phyloP scores from a whole-genome alignment of 257 asterid species.

The Jasminum sambac region DNA sequence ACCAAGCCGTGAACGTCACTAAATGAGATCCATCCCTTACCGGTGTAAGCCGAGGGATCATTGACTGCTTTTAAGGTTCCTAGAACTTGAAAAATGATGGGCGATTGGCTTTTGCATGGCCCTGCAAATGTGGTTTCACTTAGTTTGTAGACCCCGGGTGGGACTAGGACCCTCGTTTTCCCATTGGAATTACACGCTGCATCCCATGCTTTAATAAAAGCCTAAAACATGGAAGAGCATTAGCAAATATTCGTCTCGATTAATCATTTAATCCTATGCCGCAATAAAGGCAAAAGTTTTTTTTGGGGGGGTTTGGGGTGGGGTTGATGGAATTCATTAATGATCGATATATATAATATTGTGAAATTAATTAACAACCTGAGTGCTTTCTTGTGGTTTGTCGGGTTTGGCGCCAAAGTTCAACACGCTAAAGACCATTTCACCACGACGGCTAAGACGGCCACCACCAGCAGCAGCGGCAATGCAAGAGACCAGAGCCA shows the following conservation, averaged over 20 bases:
- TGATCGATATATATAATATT: too few species aligned
- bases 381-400: conserved; percentile 28
- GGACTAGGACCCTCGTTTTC: conserved; percentile 40
- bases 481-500: conserved; percentile 36
- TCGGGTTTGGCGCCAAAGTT: conserved; percentile 55
- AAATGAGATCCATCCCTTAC: conserved; percentile 54
- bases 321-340: too few species aligned
- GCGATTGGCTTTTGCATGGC: conserved; percentile 55
- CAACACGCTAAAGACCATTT: conserved; percentile 42
- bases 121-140: conserved; percentile 46
- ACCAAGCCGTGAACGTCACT: conserved; percentile 38
- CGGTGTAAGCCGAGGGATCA: conserved; percentile 43
- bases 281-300: too few species aligned
- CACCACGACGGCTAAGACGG: not conserved
- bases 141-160: conserved; percentile 44
- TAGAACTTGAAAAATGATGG: conserved; percentile 34
- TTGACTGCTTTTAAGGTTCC: conserved; percentile 56
- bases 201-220: conserved; percentile 53
- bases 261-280: too few species aligned
- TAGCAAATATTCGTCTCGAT: not conserved
- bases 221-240: too few species aligned
- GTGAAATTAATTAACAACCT: conserved; percentile 26
- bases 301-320: too few species aligned
- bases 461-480: conserved; percentile 15
- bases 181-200: conserved; percentile 57